phyloP scores from a whole-genome alignment of 2,329 filamentous ascomycete genomes.

The Furcasterigmium furcatum region DNA sequence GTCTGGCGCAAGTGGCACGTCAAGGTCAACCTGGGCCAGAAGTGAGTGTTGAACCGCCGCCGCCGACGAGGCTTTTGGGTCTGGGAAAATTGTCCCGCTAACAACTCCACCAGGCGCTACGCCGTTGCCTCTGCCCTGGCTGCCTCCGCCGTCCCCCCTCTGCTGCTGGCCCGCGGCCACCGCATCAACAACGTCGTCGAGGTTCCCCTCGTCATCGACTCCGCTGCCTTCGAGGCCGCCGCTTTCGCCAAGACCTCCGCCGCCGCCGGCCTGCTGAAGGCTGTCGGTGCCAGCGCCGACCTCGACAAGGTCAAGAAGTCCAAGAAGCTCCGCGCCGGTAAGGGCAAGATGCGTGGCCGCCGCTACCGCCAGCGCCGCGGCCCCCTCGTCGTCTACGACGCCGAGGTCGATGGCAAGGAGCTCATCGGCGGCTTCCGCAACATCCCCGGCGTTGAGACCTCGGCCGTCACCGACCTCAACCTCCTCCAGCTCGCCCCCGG shows the following conservation, averaged over 20 bases:
- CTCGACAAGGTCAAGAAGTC: constrained; percentile 94
- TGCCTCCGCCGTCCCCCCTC: constrained; percentile 90
- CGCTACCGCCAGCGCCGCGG: constrained; percentile 97
- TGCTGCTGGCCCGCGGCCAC: constrained; percentile 96
- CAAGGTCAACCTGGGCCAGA: constrained; percentile 99
- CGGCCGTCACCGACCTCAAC: constrained; percentile 89
- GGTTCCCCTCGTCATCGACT: constrained; percentile 95
- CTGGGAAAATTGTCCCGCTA: constrained; percentile 2
- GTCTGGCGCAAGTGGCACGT: constrained; percentile 99
- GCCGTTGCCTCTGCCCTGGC: constrained; percentile 96
- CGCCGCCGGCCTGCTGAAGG: constrained; percentile 83
- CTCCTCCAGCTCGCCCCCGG: constrained; percentile 98
- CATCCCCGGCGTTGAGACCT: constrained; percentile 97
- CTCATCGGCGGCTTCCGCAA: constrained; percentile 96
- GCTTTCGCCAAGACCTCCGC: constrained; percentile 84
- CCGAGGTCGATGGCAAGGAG: constrained; percentile 91
- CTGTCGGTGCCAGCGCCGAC: constrained; percentile 85
- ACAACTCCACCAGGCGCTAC: constrained; percentile 71
- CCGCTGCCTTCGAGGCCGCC: constrained; percentile 76
- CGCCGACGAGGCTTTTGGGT: not conserved
- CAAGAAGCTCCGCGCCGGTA: constrained; percentile 95
- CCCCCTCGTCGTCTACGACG: constrained; percentile 96
- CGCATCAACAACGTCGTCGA: constrained; percentile 88
- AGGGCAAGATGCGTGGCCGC: constrained; percentile 97
- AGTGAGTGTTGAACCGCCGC: constrained; percentile 52